Evolutionary conservation across 306 rosid species (phyloP), one percentile per base, ranked within the genome.

Genomic region (Mucuna pruriens): DNA sequence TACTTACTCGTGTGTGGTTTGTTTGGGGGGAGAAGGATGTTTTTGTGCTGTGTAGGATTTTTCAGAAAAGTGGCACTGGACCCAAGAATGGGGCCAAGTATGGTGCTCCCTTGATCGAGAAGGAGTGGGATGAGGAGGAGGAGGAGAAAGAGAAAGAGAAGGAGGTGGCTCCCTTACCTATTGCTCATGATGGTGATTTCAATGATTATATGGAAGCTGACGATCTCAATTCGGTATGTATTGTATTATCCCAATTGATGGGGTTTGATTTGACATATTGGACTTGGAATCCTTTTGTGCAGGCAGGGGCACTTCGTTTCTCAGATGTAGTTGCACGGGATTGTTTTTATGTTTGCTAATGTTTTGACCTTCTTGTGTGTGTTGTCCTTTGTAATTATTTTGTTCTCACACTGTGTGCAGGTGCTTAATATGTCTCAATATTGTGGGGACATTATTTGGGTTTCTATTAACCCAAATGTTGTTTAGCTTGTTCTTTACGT

Each of bases 21-120:
- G 29, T 42, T 80, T 84, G 81, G 77, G 77, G 60, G 86, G 90
- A 86, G 87, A 84, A 95, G 94, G 97, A 93, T 69, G 88, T 97
- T 6, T 90, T 74, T 88, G 99, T 95, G 80, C 84, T 93, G 6
- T 95, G 98, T 73, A 95, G 98, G 89, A 86, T 95, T 65, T 95
- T 95, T 25, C 92, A 95, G 92, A 95, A 95, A 92, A 95, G 99
- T 76, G 99, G 99, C 34, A 31, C 94, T 0, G 99, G 99, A 11
- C 98, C 99, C 0, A 93, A 93, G 90, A 95, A 93, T 39, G 99
- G 99, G 31, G 99, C 90, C 86, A 90, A 89, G 82, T 95, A 95
- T 57, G 98, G 99, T n/a, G 99, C 99, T 1, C 98, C 98, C 1
- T 88, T 93, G 72, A 5, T 86, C 7, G 99, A 95, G 91, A 94